These are phyloP conservation scores for Gossypium ekmanianum DNA, from an alignment of 345 rosid genomes.

Conservation along the genomic window DNA sequence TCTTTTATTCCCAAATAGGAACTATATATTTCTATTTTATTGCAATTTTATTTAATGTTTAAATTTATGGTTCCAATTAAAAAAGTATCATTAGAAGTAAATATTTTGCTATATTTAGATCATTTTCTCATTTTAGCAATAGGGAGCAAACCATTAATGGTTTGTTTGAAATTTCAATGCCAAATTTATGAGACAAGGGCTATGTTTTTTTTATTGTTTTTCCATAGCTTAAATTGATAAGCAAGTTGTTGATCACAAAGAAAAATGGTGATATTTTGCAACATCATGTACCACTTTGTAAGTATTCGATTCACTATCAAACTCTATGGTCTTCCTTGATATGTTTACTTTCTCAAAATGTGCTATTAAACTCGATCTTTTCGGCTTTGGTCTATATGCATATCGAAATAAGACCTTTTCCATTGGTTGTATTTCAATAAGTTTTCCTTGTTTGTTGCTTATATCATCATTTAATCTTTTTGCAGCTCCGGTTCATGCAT, in stretches of 20 bases:
- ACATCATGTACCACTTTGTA: neutral
- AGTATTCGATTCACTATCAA: neutral
- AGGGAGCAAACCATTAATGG: neutral
- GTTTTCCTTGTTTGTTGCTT: conserved; percentile 3
- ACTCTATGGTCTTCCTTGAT: neutral
- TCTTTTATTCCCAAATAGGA: neutral
- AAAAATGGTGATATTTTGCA: neutral
- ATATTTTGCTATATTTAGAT: neutral
- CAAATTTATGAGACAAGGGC: neutral
- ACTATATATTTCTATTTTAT: neutral
- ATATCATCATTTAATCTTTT: neutral
- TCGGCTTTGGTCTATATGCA: neutral
- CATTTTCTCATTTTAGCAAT: neutral
- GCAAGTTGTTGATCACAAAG: neutral
- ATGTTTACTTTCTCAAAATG: neutral
- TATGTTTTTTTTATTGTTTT: neutral
- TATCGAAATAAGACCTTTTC: neutral
- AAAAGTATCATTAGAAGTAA: no score
- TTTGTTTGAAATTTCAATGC: neutral
- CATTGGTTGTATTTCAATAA: neutral
- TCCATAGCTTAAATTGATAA: conserved; percentile 1
- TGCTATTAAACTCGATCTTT: neutral
- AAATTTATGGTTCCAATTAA: neutral
- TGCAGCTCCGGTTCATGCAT: conserved; percentile 23
- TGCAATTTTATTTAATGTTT: neutral